Base-by-base conservation (phyloP, 1,284 basidiomycete species). In the Porogramme epimiltina region DNA sequence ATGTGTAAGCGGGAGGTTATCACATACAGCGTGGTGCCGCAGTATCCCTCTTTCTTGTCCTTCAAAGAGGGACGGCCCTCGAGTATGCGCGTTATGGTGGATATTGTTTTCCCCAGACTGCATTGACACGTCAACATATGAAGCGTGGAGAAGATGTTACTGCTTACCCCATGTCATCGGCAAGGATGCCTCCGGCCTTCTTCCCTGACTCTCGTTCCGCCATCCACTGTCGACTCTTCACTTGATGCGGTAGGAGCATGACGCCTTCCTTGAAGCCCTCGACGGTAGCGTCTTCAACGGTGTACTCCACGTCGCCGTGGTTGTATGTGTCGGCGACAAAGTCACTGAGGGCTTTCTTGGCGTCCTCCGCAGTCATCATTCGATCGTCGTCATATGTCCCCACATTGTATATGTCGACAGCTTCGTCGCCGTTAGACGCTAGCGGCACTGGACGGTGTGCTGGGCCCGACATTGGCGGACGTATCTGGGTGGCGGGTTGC, bases 91-190 rank as follows among this genome's bases (percentile, higher is more conserved):
- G 89, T 82, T 6, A 97, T 73, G 0, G 91, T 91, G 65, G 97
- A 95, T n/a, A 96, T 91, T 0, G 94, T 98, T 73, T 97, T 95
- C 1, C 93, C 94, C 1, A 95, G 78, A 58, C 87, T 89, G 49
- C n/a, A 16, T 13, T 3, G 3, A 24, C 8, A 5, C 23, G 13
- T 60, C 20, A 28, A 13, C 18, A 42, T 20, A 18, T n/a, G 51
- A 23, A n/a, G 34, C 9, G 4, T 20, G 19, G 44, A 28, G 36
- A 42, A 24, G 42, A 42, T 24, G 37, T 18, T n/a, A n/a, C n/a
- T n/a, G 62, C 76, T 45, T 60, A 87, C 87, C 91, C 88, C 87
- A 93, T 94, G 67, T 96, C 93, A 66, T 96, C 94, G 0, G 95
- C 94, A 10, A 97, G 74, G 62, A 97, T 96, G 0, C 95, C 95